Conservation (phyloP, 2,329 filamentous ascomycete genomes). For the Aspergillus novoparasiticus region DNA sequence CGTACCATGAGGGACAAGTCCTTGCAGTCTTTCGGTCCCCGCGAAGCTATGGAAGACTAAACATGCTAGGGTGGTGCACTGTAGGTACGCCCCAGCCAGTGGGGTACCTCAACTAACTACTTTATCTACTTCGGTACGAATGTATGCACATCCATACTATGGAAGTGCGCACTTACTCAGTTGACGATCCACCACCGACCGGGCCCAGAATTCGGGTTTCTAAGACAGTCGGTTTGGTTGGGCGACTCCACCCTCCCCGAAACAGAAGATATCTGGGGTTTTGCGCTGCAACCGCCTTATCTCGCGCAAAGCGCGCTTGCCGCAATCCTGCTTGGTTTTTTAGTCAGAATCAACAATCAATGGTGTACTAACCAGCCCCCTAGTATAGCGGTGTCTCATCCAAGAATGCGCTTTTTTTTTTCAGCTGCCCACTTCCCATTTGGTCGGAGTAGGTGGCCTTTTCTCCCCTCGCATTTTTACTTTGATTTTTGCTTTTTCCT, state of each 20-base stretch:
- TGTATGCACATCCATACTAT: slow-evolving; percentile 2
- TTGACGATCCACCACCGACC: slow-evolving; percentile 12
- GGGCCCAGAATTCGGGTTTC: slow-evolving; percentile 13
- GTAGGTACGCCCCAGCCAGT: slow-evolving; percentile 4
- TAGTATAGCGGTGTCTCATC: slow-evolving; percentile 1
- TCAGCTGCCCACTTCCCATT: slow-evolving; percentile 7
- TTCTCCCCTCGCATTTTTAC: not conserved
- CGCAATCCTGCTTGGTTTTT: slow-evolving; percentile 21
- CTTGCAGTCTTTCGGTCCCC: slow-evolving; percentile 16
- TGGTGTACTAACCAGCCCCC: not conserved
- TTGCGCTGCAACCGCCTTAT: slow-evolving; percentile 38
- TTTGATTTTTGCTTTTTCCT: slow-evolving; percentile 5
- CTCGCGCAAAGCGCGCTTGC: slow-evolving; percentile 44
- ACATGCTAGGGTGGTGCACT: slow-evolving; percentile 5
- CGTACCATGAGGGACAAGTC: slow-evolving; percentile 24
- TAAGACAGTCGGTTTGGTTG: slow-evolving; percentile 9
- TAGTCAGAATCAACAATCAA: not conserved
- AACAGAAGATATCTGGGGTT: slow-evolving; percentile 30
- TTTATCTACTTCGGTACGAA: slow-evolving; percentile 3
- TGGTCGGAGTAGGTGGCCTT: not conserved
- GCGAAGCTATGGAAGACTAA: slow-evolving; percentile 8
- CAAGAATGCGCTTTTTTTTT: slow-evolving; percentile 2
- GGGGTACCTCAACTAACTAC: not conserved
- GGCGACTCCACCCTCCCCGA: slow-evolving; percentile 15
- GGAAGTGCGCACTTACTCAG: not conserved